Conservation (phyloP, 1,284 basidiomycete genomes). For the Volvariella surrecta region DNA sequence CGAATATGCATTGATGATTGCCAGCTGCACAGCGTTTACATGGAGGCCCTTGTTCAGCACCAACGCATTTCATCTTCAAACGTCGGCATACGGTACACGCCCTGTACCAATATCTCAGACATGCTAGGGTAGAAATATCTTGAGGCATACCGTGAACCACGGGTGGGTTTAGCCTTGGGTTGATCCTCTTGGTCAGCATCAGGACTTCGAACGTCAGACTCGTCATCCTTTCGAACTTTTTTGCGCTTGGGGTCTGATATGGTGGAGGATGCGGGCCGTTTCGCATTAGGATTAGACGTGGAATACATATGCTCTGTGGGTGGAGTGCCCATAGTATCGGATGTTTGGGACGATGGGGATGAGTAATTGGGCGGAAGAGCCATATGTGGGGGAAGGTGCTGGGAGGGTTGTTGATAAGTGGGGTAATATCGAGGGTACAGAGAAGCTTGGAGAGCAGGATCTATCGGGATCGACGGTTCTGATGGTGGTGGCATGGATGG, state of each 20-base stretch:
- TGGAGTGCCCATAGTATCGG: slow-evolving; percentile 65
- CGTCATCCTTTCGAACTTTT: slow-evolving; percentile 54
- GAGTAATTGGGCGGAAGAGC: slow-evolving; percentile 38
- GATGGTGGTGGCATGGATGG: slow-evolving; percentile 46
- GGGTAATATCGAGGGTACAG: slow-evolving; percentile 51
- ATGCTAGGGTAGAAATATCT: slow-evolving; percentile 3
- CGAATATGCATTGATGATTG: slow-evolving; percentile 89
- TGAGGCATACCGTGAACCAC: slow-evolving; percentile 68
- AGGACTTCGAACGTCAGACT: slow-evolving; percentile 40
- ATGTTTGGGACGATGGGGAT: slow-evolving; percentile 68
- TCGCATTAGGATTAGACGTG: slow-evolving; percentile 44
- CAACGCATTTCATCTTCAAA: slow-evolving; percentile 98
- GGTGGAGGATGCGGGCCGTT: slow-evolving; percentile 50
- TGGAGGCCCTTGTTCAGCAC: slow-evolving; percentile 85
- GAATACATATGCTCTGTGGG: slow-evolving; percentile 51
- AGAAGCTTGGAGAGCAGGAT: slow-evolving; percentile 44
- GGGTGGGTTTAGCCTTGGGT: slow-evolving; percentile 74
- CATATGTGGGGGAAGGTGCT: slow-evolving; percentile 35
- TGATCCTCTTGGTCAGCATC: slow-evolving; percentile 50
- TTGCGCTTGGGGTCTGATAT: slow-evolving; percentile 39
- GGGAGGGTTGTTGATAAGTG: slow-evolving; percentile 28
- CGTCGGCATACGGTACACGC: slow-evolving; percentile 93
- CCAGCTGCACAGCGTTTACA: slow-evolving; percentile 81
- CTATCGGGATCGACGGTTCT: slow-evolving; percentile 53
- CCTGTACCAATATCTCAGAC: slow-evolving; percentile 27